Conservation (phyloP, 345 rosid species). For the Pugionium dolabratum region DNA sequence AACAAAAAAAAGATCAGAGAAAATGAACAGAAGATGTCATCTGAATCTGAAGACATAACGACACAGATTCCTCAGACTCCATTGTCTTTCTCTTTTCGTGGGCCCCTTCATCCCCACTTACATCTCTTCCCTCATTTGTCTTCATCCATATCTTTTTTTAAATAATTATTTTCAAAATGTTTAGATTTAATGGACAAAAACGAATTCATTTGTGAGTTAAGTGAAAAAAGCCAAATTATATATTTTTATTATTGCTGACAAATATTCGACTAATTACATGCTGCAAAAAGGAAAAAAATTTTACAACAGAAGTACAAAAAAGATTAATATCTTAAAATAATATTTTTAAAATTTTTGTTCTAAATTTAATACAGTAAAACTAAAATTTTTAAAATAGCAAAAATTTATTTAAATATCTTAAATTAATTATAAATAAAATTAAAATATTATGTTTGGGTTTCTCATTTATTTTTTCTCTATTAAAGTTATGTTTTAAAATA, state of each 20-base stretch:
- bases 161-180: not conserved
- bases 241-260: slow-evolving; percentile 5
- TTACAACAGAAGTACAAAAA: not conserved
- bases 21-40: slow-evolving; percentile 30
- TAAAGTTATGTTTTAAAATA: too few species aligned
- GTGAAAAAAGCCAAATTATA: slow-evolving; percentile 12
- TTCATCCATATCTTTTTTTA: not conserved
- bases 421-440: too few species aligned
- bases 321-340: too few species aligned
- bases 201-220: slow-evolving; percentile 30
- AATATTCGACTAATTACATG: not conserved
- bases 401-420: too few species aligned
- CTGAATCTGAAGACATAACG: slow-evolving; percentile 45
- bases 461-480: too few species aligned
- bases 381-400: too few species aligned
- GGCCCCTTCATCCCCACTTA: slow-evolving; percentile 34
- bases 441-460: too few species aligned
- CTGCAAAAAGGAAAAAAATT: not conserved
- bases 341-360: too few species aligned
- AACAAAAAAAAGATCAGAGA: slow-evolving; percentile 6
- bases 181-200: slow-evolving; percentile 17
- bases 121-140: slow-evolving; percentile 40
- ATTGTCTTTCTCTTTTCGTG: slow-evolving; percentile 36
- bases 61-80: slow-evolving; percentile 58
- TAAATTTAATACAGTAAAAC: too few species aligned